These are phyloP conservation scores for Coemansia sp. DNA, from an alignment of 192 early-diverging fungal genomes.

Conservation along the genomic window DNA sequence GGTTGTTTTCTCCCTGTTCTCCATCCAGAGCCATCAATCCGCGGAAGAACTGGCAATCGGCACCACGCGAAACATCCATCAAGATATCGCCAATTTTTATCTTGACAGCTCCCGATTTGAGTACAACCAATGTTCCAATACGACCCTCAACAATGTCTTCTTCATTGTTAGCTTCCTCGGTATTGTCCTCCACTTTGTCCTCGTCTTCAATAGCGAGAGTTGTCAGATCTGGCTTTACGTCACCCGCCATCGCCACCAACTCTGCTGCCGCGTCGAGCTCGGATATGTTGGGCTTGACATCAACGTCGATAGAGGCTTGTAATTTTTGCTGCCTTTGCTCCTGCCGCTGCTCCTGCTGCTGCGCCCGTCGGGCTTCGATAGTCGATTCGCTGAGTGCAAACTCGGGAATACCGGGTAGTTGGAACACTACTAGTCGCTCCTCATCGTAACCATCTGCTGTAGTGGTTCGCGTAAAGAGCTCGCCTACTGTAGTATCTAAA, in stretches of 20 bases:
- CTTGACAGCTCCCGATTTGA: constrained; percentile 41
- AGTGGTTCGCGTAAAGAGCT: constrained; percentile 6
- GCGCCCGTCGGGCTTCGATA: constrained; percentile 16
- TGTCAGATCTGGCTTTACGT: constrained; percentile 33
- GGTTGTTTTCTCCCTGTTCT: constrained; percentile 8
- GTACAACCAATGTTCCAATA: constrained; percentile 45
- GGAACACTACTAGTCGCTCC: constrained; percentile 34
- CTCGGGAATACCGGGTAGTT: constrained; percentile 28
- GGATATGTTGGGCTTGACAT: constrained; percentile 27
- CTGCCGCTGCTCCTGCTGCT: too few species aligned
- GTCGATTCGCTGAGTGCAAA: constrained; percentile 46
- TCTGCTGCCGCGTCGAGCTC: constrained; percentile 26
- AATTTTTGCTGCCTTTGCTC: constrained; percentile 5
- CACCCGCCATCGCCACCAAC: constrained; percentile 22
- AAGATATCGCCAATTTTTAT: constrained; percentile 44
- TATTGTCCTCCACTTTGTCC: constrained; percentile 18
- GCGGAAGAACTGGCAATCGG: constrained; percentile 50
- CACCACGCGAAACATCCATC: constrained; percentile 46
- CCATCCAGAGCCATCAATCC: constrained; percentile 37
- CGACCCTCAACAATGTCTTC: constrained; percentile 35
- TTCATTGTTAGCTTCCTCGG: constrained; percentile 7
- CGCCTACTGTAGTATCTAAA: constrained; percentile 22
- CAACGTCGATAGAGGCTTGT: constrained; percentile 10
- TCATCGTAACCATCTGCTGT: constrained; percentile 9
- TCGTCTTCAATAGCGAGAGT: constrained; percentile 11